A percentile compares a stretch with the other conserved stretches of the same genome.
Conservation (phyloP, 2,329 filamentous ascomycete species). For the Trichoderma endophyticum region DNA sequence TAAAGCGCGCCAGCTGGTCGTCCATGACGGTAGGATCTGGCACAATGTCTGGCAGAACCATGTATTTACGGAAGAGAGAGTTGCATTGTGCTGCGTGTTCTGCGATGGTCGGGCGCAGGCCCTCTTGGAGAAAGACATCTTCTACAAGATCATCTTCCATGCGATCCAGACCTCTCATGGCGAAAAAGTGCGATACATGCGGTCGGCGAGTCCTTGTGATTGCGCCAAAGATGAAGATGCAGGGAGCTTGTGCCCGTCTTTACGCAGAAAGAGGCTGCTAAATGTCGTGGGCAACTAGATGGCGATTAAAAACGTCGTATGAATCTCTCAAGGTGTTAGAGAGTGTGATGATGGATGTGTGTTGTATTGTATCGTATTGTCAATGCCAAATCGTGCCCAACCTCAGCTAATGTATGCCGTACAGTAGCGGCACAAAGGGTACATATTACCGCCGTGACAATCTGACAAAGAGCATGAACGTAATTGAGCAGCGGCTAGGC, state of each 20-base stretch:
- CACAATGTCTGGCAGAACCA: not conserved
- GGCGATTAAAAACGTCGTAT: not conserved
- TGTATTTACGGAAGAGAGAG: not conserved
- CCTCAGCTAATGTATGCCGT: not conserved
- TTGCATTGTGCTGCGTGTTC: not conserved
- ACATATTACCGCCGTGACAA: not conserved
- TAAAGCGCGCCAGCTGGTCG: slow-evolving; percentile 11
- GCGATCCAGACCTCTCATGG: not conserved
- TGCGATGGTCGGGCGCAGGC: not conserved
- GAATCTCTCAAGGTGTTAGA: not conserved
- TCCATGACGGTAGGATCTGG: not conserved
- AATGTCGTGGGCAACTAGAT: not conserved
- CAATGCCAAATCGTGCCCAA: not conserved
- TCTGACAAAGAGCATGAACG: not conserved
- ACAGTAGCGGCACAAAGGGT: not conserved
- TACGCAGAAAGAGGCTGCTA: not conserved
- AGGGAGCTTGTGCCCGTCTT: not conserved
- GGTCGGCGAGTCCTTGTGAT: not conserved
- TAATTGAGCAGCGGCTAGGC: not conserved
- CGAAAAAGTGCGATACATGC: not conserved
- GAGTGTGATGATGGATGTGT: not conserved
- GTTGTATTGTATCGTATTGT: not conserved
- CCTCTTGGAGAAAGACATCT: slow-evolving; percentile 12
- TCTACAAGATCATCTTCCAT: slow-evolving; percentile 2
- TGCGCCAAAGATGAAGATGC: not conserved